Percentiles rank a stretch among this genome's conserved stretches.
phyloP scores from a whole-genome alignment of 2,329 filamentous ascomycete genomes.

The Calonectria pseudoturangicola region DNA sequence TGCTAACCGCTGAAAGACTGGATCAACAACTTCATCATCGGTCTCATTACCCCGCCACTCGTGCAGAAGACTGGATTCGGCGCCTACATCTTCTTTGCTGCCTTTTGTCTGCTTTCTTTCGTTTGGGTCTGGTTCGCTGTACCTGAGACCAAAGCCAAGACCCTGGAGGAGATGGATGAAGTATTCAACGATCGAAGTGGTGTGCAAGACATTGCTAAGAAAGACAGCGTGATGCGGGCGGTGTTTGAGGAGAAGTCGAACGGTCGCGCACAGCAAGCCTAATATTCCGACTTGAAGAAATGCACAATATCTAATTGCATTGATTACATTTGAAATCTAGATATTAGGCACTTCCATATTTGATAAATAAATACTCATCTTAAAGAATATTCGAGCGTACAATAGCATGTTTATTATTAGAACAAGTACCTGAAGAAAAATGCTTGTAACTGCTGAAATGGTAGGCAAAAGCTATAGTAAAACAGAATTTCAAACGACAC shows the following conservation, averaged over 20 bases:
- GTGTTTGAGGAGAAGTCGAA: slow-evolving; percentile 33
- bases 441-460: too few species aligned
- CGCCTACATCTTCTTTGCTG: slow-evolving; percentile 75
- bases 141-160: slow-evolving; percentile 73
- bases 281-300: neutral
- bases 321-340: too few species aligned
- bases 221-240: slow-evolving; percentile 32
- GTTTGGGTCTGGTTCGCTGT: slow-evolving; percentile 71
- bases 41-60: slow-evolving; percentile 71
- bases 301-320: too few species aligned
- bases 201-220: slow-evolving; percentile 34
- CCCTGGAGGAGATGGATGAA: slow-evolving; percentile 71
- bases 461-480: too few species aligned
- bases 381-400: too few species aligned
- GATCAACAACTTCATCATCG: slow-evolving; percentile 78
- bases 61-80: slow-evolving; percentile 65
- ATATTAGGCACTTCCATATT: too few species aligned
- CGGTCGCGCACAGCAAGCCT: neutral
- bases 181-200: slow-evolving; percentile 50
- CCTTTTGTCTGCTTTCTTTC: slow-evolving; percentile 72
- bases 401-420: too few species aligned
- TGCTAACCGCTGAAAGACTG: slow-evolving; percentile 63
- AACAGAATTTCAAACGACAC: too few species aligned
- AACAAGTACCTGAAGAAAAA: too few species aligned
- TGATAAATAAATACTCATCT: too few species aligned